Conservation (phyloP, 371 early-diverging fungal species). For the Dinochytrium kinnereticum region DNA sequence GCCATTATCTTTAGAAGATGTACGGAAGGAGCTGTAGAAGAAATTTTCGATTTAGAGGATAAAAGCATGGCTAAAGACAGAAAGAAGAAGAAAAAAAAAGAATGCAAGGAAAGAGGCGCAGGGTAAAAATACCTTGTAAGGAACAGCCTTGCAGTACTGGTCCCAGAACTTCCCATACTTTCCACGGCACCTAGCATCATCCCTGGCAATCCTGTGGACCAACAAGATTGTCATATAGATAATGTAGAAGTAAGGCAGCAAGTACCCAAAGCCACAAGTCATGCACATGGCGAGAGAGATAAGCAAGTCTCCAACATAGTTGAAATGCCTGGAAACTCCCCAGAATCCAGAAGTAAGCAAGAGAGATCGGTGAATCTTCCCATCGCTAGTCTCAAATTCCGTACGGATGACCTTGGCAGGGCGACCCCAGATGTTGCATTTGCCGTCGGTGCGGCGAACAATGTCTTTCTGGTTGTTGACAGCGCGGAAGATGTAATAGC, state of each 20-base stretch:
- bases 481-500: constrained; percentile 82
- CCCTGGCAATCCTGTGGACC: constrained; percentile 67
- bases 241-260: constrained; percentile 75
- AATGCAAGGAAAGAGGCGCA: too few relatives aligned
- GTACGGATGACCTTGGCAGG: constrained; percentile 74
- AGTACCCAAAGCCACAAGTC: constrained; percentile 63
- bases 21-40: constrained; percentile 24
- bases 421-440: constrained; percentile 78
- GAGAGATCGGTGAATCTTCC: constrained; percentile 67
- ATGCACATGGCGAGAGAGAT: constrained; percentile 72
- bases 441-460: constrained; percentile 69
- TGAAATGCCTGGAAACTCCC: constrained; percentile 82
- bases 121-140: constrained; percentile 66
- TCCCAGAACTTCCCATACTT: constrained; percentile 83
- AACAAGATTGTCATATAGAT: constrained; percentile 74
- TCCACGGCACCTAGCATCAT: constrained; percentile 67
- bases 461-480: constrained; percentile 82
- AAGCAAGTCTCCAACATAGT: constrained; percentile 78
- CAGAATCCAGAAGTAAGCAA: constrained; percentile 77
- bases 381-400: constrained; percentile 72
- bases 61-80: neutral
- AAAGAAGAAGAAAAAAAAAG: constrained; percentile 22
- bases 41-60: neutral
- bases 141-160: constrained; percentile 64
- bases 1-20: constrained; percentile 20